A percentile compares a stretch with the other conserved stretches of the same genome.
These are phyloP conservation scores for Epichloe gansuensis DNA, from an alignment of 2,329 filamentous ascomycete genomes.

Conservation along the genomic window DNA sequence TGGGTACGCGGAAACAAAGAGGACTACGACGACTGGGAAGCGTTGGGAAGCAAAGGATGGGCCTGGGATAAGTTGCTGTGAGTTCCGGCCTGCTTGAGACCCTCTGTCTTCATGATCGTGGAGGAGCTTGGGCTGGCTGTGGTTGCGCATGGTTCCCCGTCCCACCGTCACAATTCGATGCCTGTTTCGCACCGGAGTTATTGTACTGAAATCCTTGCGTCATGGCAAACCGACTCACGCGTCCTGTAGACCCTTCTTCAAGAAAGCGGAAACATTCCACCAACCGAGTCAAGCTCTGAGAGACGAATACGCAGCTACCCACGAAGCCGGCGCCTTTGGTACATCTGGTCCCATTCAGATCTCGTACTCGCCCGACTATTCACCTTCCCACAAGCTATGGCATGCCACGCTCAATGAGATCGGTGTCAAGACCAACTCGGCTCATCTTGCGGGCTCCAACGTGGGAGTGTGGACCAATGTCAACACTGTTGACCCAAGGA, in stretches of 20 bases:
- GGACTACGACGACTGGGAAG: constrained; percentile 45
- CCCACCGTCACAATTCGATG: too few species aligned
- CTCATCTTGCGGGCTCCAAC: constrained; percentile 36
- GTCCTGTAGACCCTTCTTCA: constrained; percentile 34
- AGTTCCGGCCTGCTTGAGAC: constrained; percentile 8
- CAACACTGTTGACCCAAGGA: constrained; percentile 34
- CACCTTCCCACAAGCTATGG: constrained; percentile 32
- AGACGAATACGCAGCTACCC: constrained; percentile 23
- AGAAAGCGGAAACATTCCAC: constrained; percentile 36
- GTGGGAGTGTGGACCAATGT: constrained; percentile 38
- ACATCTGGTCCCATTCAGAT: constrained; percentile 34
- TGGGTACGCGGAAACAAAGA: constrained; percentile 32
- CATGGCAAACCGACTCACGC: not conserved
- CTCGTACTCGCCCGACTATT: constrained; percentile 30
- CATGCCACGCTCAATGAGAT: constrained; percentile 33
- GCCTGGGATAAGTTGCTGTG: constrained; percentile 33
- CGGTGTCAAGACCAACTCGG: constrained; percentile 26
- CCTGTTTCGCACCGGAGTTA: too few species aligned
- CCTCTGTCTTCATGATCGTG: too few species aligned
- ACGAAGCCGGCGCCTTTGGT: constrained; percentile 29
- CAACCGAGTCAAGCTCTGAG: constrained; percentile 22
- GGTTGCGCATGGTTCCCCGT: too few species aligned
- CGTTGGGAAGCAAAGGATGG: constrained; percentile 47
- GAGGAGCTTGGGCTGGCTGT: not conserved
- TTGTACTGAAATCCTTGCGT: too few species aligned